Evolutionary conservation across 106 monocot species (phyloP).

Genomic region (Vanilla planifolia): DNA sequence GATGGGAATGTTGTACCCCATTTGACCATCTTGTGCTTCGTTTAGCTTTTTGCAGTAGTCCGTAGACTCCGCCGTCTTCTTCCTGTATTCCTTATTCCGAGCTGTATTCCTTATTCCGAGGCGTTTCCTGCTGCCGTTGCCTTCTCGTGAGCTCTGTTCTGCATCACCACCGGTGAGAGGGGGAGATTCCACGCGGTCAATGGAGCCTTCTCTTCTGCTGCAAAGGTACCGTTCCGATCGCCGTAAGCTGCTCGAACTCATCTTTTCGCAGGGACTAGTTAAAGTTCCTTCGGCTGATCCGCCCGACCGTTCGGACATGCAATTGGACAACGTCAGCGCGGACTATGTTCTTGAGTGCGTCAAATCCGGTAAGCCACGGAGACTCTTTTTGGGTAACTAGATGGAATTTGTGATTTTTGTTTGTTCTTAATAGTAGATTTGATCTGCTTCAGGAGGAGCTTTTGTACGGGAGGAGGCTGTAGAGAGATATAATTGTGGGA

Average conservation of each 20-base stretch:
- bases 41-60: too few relatives aligned
- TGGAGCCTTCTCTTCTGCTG: constrained; percentile 36
- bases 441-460: constrained; percentile 27
- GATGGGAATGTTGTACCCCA: too few relatives aligned
- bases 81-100: too few relatives aligned
- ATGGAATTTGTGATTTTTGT: neutral
- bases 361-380: constrained; percentile 28
- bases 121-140: too few relatives aligned
- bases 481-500: constrained; percentile 31
- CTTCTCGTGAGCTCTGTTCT: too few relatives aligned
- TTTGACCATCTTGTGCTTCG: too few relatives aligned
- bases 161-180: neutral
- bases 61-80: too few relatives aligned
- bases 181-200: constrained; percentile 6
- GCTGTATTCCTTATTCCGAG: too few relatives aligned
- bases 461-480: constrained; percentile 54
- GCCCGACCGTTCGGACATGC: constrained; percentile 29
- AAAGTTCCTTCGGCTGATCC: constrained; percentile 16
- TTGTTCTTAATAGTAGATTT: constrained; percentile 2
- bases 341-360: constrained; percentile 62
- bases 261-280: constrained; percentile 31
- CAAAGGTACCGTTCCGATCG: constrained; percentile 54
- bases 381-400: neutral
- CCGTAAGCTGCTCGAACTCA: constrained; percentile 53
- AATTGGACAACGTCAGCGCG: constrained; percentile 53